Base-by-base conservation (phyloP, 2,329 filamentous ascomycete species). In the Neoarthrinium moseri region DNA sequence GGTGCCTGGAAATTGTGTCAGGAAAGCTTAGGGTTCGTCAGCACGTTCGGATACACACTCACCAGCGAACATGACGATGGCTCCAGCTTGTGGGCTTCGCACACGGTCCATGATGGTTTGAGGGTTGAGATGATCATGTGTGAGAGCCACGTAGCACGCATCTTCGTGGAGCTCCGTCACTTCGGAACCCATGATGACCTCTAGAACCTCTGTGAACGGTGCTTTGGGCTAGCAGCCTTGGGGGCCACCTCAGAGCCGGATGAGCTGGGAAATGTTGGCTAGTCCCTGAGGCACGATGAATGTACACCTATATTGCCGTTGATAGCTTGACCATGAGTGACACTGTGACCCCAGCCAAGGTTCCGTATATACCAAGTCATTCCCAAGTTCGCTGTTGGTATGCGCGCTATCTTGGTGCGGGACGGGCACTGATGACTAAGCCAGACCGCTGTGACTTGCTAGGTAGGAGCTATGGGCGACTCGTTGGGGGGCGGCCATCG, bases 31-130 rank as follows among this genome's bases (percentile, higher is more conserved):
- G 24, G 35, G 34, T 39, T 33, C 20, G 36, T 44, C 24, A 35
- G 34, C 11, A 39, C 18, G 33, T 34, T 40, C 50, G 34, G 33
- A 30, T n/a, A n/a, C 20, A 22, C 11, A 51, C 66, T 53, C 72
- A 83, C 87, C 87, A 47, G 85, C 83, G 62, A 91, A 91, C 26
- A 91, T 59, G 8, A 91, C 86, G 39, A 90, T 86, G 11, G 87
- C 87, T 5, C 87, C 87, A 10, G 87, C 87, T 56, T 83, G 78
- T 17, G 86, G 83, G 56, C 80, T 88, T 53, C 86, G 83, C 18
- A 94, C 87, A 37, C 73, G 76, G 54, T 83, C 72, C 65, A 90
- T 85, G 23, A 80, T 70, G 5, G 71, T 57, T 17, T 75, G 70
- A 17, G 77, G 68, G 58, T 84, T 73, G 48, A 94, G 78, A 33